A percentile compares a stretch with the other conserved stretches of the same genome.
Evolutionary conservation across 2,329 filamentous ascomycete species (phyloP).

Genomic region (Daldinia sp.): DNA sequence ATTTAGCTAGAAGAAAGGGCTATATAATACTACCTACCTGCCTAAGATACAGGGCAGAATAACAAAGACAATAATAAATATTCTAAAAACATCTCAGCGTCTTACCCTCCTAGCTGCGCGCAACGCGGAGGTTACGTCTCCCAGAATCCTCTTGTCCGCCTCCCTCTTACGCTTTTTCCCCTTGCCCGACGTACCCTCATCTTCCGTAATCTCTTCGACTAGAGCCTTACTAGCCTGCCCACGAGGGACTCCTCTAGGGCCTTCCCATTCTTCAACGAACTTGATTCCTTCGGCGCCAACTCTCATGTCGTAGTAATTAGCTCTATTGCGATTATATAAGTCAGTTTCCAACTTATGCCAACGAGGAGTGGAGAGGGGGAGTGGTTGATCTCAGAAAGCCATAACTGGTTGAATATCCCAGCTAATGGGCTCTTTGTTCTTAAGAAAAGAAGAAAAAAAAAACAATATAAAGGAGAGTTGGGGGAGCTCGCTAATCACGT

Average conservation of each 20-base stretch:
- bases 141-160: not conserved
- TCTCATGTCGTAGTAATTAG: accelerated
- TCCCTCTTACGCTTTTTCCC: conserved; percentile 16
- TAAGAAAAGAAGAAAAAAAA: no score
- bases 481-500: no score
- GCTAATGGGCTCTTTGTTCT: no score
- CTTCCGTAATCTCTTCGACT: not conserved
- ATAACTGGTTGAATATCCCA: not conserved
- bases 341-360: not conserved
- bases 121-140: conserved; percentile 4
- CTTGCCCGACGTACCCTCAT: not conserved
- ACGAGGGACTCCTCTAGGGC: not conserved
- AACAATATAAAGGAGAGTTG: no score
- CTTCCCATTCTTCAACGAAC: not conserved
- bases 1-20: not conserved
- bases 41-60: not conserved
- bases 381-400: no score
- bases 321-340: not conserved
- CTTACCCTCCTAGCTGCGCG: conserved; percentile 10
- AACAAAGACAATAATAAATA: not conserved
- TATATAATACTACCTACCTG: not conserved
- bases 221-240: not conserved
- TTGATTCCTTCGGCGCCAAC: not conserved
- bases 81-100: not conserved
- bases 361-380: not conserved